Percentiles rank a stretch among this genome's conserved stretches.
phyloP scores from a whole-genome alignment of 202 grass and related monocot genomes.

The Cymbopogon flexuosus region DNA sequence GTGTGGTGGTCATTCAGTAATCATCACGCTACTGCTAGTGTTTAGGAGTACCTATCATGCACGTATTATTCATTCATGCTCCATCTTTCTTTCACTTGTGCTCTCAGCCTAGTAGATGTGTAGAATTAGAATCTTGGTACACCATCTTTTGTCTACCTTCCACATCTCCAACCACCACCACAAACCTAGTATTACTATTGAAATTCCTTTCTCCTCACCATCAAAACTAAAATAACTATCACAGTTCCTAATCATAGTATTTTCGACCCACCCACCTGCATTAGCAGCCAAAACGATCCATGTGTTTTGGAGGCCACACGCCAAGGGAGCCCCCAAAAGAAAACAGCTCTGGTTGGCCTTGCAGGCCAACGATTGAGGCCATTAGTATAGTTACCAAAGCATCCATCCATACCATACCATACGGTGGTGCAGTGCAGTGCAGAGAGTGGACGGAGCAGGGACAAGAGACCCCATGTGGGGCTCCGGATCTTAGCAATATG shows the following conservation, averaged over 20 bases:
- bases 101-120: constrained; percentile 1
- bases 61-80: background rate
- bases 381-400: constrained; percentile 3
- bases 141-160: constrained; percentile 17
- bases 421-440: background rate
- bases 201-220: background rate
- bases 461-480: constrained; percentile 45
- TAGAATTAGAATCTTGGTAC: constrained; percentile 31
- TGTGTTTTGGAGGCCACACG: constrained; percentile 29
- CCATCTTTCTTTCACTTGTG: background rate
- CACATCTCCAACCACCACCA: constrained; percentile 16
- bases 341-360: background rate
- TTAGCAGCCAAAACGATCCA: constrained; percentile 18
- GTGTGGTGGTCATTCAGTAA: background rate
- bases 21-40: background rate
- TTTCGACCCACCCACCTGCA: background rate
- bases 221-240: background rate
- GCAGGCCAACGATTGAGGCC: constrained; percentile 37
- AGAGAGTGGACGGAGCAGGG: background rate
- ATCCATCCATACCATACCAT: constrained; percentile 3
- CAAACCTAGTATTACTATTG: constrained; percentile 17
- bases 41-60: background rate
- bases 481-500: constrained; percentile 9
- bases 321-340: background rate
- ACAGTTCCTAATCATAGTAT: background rate